Evolutionary conservation across 305 asterid genomes (phyloP).

Genomic region (Solanum hybrid): DNA sequence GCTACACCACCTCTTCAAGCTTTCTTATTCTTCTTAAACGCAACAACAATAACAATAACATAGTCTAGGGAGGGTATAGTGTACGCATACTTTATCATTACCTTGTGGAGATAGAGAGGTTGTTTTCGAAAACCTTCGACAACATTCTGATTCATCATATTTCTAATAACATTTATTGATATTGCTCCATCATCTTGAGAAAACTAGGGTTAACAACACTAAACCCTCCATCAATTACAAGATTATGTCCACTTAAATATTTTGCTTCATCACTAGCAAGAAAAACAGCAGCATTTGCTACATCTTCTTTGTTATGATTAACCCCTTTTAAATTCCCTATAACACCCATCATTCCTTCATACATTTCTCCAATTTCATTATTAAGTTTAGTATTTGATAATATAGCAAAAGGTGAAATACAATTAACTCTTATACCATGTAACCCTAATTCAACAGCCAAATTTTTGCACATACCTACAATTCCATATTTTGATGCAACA

Average conservation of each 20-base stretch:
- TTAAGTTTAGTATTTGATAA: background rate
- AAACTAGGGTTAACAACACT: slow-evolving; percentile 32
- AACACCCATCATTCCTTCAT: background rate
- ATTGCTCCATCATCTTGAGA: background rate
- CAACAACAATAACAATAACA: background rate
- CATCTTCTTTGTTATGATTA: slow-evolving; percentile 18
- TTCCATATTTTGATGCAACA: slow-evolving; percentile 24
- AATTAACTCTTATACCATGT: slow-evolving; percentile 36
- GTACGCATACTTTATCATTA: too few species aligned
- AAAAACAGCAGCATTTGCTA: slow-evolving; percentile 39
- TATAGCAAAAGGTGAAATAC: slow-evolving; percentile 38
- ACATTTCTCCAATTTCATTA: background rate
- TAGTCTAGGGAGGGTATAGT: background rate
- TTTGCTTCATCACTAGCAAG: slow-evolving; percentile 46
- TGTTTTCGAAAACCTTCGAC: too few species aligned
- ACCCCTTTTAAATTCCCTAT: slow-evolving; percentile 28
- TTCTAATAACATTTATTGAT: background rate
- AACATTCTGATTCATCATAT: background rate
- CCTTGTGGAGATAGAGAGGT: rapidly evolving
- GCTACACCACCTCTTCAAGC: background rate
- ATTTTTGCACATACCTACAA: slow-evolving; percentile 33
- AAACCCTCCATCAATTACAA: slow-evolving; percentile 52
- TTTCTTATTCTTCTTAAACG: background rate
- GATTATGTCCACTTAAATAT: slow-evolving; percentile 45
- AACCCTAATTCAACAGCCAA: slow-evolving; percentile 31